phyloP scores from a whole-genome alignment of 306 rosid species.

The Oemleria cerasiformis region DNA sequence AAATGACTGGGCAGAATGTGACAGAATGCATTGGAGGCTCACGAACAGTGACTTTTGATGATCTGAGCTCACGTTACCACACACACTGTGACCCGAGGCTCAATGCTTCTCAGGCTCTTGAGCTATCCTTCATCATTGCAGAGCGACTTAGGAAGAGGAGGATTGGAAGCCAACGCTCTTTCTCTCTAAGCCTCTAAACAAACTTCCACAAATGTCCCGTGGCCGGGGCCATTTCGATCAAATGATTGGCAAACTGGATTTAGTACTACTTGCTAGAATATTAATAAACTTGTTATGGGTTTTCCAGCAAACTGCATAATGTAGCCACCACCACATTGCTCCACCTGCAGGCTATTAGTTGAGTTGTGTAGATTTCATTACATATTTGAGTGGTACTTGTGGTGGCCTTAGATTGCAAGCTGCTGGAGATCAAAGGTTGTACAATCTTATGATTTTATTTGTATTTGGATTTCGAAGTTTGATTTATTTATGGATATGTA shows the following conservation, averaged over 20 bases:
- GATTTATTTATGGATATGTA: not conserved
- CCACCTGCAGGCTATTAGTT: not conserved
- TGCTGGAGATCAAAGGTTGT: constrained; percentile 8
- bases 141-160: constrained; percentile 75
- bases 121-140: constrained; percentile 63
- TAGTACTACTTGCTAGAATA: constrained; percentile 1
- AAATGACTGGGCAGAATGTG: constrained; percentile 81
- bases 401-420: constrained; percentile 5
- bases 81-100: constrained; percentile 78
- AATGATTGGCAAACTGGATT: constrained; percentile 6
- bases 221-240: not conserved
- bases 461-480: constrained; percentile 4
- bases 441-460: not conserved
- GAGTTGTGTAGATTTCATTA: not conserved
- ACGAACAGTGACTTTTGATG: constrained; percentile 63
- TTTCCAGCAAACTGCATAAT: constrained; percentile 15
- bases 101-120: constrained; percentile 77
- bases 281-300: constrained; percentile 23
- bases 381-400: no score
- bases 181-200: constrained; percentile 29
- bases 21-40: constrained; percentile 86
- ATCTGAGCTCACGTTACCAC: constrained; percentile 72
- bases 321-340: not conserved
- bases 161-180: constrained; percentile 41
- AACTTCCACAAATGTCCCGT: not conserved